Percentiles rank a stretch among this genome's conserved stretches.
Conservation (phyloP, 164 flowering plant species). For the Macadamia tetraphylla region DNA sequence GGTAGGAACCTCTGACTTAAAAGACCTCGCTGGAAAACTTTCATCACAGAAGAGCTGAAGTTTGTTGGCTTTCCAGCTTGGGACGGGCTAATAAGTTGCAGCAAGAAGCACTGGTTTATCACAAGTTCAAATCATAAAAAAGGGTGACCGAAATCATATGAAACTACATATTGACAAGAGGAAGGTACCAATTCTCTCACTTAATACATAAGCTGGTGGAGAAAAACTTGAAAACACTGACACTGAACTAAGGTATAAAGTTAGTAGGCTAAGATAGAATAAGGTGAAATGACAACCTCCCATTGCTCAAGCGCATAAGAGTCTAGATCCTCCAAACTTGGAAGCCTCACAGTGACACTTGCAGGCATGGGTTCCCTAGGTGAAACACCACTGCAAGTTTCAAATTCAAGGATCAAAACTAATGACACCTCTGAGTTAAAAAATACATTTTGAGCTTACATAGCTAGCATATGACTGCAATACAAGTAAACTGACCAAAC, state of each 20-base stretch:
- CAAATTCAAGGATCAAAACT: constrained; percentile 13
- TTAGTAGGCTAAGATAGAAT: constrained; percentile 7
- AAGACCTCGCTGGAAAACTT: constrained; percentile 83
- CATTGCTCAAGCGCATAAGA: constrained; percentile 80
- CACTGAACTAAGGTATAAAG: not conserved
- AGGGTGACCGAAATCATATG: constrained; percentile 1
- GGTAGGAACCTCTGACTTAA: constrained; percentile 57
- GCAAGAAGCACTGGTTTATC: constrained; percentile 69
- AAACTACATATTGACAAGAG: constrained; percentile 12
- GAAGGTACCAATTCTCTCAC: constrained; percentile 8
- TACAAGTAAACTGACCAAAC: not conserved
- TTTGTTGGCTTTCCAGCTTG: constrained; percentile 64
- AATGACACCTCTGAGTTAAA: not conserved
- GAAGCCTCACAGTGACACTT: constrained; percentile 65
- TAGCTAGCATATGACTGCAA: not conserved
- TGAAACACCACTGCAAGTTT: constrained; percentile 62
- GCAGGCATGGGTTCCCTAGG: constrained; percentile 88
- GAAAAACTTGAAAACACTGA: constrained; percentile 4
- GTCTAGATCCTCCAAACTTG: constrained; percentile 79
- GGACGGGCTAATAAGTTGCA: constrained; percentile 73
- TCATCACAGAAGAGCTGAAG: constrained; percentile 85
- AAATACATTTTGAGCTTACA: not conserved
- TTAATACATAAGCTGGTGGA: constrained; percentile 6
- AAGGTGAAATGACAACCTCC: constrained; percentile 61
- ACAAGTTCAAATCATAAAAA: constrained; percentile 21